Base-by-base conservation (phyloP, 2,329 filamentous ascomycete species). In the Dothistroma pini region DNA sequence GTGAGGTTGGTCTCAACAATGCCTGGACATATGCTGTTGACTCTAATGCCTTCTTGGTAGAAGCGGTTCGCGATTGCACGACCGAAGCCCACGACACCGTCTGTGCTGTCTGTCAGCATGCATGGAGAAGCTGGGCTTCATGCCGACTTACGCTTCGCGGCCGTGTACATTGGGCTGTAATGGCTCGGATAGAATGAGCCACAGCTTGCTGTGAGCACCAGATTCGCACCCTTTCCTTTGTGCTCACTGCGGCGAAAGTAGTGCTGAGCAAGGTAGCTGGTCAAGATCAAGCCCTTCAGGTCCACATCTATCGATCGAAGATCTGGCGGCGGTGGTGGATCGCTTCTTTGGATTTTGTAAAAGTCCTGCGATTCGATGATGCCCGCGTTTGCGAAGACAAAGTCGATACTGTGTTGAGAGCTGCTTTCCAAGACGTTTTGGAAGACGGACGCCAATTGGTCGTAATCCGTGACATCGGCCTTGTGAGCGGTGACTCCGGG, bases 341-440 rank as follows among this genome's bases (percentile, higher is more conserved):
- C 54, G 5, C 56, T 61, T 25, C 62, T 59, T 54, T 76, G 72
- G 8, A 63, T 68, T 49, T 70, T 71, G 64, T 76, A 80, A 68
- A 79, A 79, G 58, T 77, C 78, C 57, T 71, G 66, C 19, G 72
- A 68, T 57, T 80, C 78, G 8, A 80, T 70, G 22, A 80, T 74
- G 1, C 80, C 80, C 0, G 79, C 79, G 58, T 81, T 82, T 16
- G 78, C 79, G 63, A 79, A 82, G 35, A 81, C 78, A 62, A 81
- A 80, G 68, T 81, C 79, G 16, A 82, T 52, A 2, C 74, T 68
- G 10, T 16, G 34, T 10, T 7, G 34, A 38, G 10, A 16, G 6
- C 70, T 69, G 6, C 71, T 67, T 1, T 63, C 57, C 67, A 76
- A 80, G 9, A 74, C 68, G 10, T 61, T 63, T 41, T 79, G 72